These are phyloP conservation scores for Didymella pinodella DNA, from an alignment of 2,329 filamentous ascomycete species.

Conservation along the genomic window DNA sequence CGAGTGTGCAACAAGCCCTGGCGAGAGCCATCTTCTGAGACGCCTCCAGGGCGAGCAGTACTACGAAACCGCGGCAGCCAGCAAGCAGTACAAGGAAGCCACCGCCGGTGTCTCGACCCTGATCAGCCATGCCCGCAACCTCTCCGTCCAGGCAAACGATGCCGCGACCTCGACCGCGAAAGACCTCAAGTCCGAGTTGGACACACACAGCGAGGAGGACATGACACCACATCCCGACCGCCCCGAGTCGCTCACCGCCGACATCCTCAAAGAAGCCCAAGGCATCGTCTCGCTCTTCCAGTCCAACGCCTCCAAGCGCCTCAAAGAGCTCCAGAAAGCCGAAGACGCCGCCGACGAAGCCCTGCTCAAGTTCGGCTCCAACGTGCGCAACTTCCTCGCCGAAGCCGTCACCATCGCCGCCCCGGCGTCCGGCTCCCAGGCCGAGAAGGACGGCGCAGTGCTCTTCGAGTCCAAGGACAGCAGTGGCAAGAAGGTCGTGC, in stretches of 20 bases:
- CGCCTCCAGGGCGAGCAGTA: constrained; percentile 77
- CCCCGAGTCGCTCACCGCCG: constrained; percentile 57
- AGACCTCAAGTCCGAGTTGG: constrained; percentile 26
- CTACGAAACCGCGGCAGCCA: constrained; percentile 79
- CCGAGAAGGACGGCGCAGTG: constrained; percentile 62
- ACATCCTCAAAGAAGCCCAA: constrained; percentile 64
- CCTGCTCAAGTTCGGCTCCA: constrained; percentile 87
- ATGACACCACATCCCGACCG: constrained; percentile 48
- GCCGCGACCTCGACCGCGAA: constrained; percentile 29
- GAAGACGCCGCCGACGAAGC: constrained; percentile 98
- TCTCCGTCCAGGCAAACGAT: constrained; percentile 64
- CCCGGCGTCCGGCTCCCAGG: constrained; percentile 60
- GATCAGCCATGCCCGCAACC: constrained; percentile 74
- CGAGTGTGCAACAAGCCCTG: constrained; percentile 48
- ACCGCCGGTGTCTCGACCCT: constrained; percentile 79
- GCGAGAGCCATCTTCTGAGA: background rate
- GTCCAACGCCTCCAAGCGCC: constrained; percentile 77
- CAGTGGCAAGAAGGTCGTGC: constrained; percentile 88
- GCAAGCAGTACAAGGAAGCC: constrained; percentile 88
- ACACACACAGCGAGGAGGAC: constrained; percentile 27
- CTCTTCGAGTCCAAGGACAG: constrained; percentile 95
- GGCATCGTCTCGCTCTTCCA: constrained; percentile 79
- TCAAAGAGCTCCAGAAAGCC: constrained; percentile 88
- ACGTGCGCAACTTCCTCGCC: constrained; percentile 85
- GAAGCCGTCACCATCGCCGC: constrained; percentile 91